Base-by-base conservation (phyloP, 2,329 filamentous ascomycete species). In the Lachnellula hyalina region DNA sequence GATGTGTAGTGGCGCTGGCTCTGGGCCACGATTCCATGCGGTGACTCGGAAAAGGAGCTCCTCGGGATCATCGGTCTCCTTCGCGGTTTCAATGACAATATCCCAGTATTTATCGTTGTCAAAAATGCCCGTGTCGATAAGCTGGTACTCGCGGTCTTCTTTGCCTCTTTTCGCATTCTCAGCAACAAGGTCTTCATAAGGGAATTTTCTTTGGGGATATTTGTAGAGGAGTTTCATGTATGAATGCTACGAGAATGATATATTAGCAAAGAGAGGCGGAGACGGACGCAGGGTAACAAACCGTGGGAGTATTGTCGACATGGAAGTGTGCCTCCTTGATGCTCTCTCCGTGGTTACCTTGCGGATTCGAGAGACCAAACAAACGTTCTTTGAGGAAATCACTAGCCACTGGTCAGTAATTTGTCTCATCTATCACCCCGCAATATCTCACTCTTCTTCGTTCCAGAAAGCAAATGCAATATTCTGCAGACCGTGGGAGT, bases 221-320 rank as follows among this genome's bases (percentile, higher is more conserved):
- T 97, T 97, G 82, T 97, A 97, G 63, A 97, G 85, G 68, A 86
- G 95, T 73, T 97, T 97, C 93, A 97, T 97, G 77, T 97, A 97
- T 28, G 93, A 96, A 73, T 96, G 92, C 89, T 92, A 70, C 5
- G 44, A 47, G 56, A 63, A 19, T 61, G 8, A 32, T 12, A 51
- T 34, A 41, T 62, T 45, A 63, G 51, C 41, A 34, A 47, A 51
- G 12, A 23, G n/a, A 32, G 36, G 8, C 9, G 47, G 21, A 34
- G n/a, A 38, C 11, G 44, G 41, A 53, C 5, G 32, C 25, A 23
- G 25, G 19, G 11, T 35, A 14, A 61, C 63, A 28, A 49, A 70
- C 68, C 19, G 68, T 70, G 55, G 93, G 93, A 28, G 90, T 96
- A 71, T 97, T 97, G 73, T 97, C 93, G 55, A 96, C 75, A 72